Conservation (phyloP, 2,329 filamentous ascomycete genomes). For the Alternaria gaisen region DNA sequence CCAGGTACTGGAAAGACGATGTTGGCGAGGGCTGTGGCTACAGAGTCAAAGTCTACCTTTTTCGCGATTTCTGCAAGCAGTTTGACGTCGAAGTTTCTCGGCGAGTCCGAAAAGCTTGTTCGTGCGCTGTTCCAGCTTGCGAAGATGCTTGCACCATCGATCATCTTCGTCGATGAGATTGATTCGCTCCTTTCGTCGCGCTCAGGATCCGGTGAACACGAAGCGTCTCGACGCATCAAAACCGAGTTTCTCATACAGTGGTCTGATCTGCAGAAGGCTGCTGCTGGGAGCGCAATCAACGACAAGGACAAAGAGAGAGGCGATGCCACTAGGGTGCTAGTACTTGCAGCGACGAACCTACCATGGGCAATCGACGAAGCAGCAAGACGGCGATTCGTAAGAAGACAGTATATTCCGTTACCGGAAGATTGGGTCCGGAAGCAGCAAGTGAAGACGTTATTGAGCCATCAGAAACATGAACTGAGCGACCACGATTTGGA, state of each 20-base stretch:
- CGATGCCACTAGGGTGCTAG: conserved; percentile 87
- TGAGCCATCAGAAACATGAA: conserved; percentile 88
- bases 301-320: conserved; percentile 74
- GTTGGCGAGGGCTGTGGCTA: conserved; percentile 92
- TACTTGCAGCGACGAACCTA: conserved; percentile 93
- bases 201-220: conserved; percentile 81
- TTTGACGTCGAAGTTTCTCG: conserved; percentile 93
- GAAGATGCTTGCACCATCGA: conserved; percentile 86
- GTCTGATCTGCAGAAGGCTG: conserved; percentile 91
- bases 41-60: conserved; percentile 92
- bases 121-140: conserved; percentile 90
- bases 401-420: conserved; percentile 93
- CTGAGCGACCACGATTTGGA: conserved; percentile 76
- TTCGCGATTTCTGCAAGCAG: conserved; percentile 97
- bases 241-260: conserved; percentile 98
- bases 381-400: conserved; percentile 86
- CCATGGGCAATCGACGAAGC: conserved; percentile 99
- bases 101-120: conserved; percentile 96
- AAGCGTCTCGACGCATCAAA: conserved; percentile 92
- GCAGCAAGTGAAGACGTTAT: conserved; percentile 77
- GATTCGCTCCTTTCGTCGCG: conserved; percentile 89
- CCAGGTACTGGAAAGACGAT: conserved; percentile 99
- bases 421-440: conserved; percentile 85
- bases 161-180: conserved; percentile 99
- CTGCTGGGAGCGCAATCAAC: conserved; percentile 79